Conservation (phyloP, 2,329 filamentous ascomycete species). For the Magnaporthiopsis incrustans region DNA sequence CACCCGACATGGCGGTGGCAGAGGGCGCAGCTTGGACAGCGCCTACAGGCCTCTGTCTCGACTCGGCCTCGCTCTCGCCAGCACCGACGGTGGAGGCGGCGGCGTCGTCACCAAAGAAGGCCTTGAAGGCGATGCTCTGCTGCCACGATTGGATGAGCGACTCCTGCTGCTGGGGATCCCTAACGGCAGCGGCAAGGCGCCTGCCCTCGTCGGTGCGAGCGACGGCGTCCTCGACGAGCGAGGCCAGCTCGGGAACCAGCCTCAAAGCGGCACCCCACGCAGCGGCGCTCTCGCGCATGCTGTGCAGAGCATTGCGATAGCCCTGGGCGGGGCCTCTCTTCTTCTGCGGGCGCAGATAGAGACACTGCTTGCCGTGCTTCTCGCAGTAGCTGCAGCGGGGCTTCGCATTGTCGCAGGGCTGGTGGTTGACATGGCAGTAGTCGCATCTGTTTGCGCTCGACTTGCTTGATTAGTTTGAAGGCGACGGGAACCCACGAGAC, state of each 20-base stretch:
- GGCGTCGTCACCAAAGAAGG: constrained; percentile 23
- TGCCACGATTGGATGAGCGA: constrained; percentile 27
- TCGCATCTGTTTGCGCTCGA: constrained; percentile 27
- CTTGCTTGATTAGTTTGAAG: background rate
- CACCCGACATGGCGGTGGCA: background rate
- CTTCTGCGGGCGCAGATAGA: constrained; percentile 30
- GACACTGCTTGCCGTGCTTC: constrained; percentile 27
- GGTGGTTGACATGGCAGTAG: constrained; percentile 38
- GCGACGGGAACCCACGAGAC: background rate
- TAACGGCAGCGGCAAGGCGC: constrained; percentile 23
- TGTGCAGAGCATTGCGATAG: constrained; percentile 29
- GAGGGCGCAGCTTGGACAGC: background rate
- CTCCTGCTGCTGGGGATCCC: constrained; percentile 27
- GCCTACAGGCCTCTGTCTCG: background rate
- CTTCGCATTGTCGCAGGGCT: constrained; percentile 38
- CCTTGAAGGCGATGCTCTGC: constrained; percentile 25
- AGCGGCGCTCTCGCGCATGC: constrained; percentile 29
- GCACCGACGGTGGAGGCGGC: background rate
- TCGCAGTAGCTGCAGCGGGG: constrained; percentile 38
- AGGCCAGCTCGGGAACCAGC: constrained; percentile 26
- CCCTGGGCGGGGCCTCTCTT: constrained; percentile 30
- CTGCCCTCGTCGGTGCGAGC: constrained; percentile 21
- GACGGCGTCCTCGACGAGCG: constrained; percentile 27
- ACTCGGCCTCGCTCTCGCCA: background rate
- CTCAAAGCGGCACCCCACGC: constrained; percentile 28